Percentiles rank a stretch among this genome's conserved stretches.
Conservation (phyloP, 2,329 filamentous ascomycete genomes). For the Sarocladium oryzae region DNA sequence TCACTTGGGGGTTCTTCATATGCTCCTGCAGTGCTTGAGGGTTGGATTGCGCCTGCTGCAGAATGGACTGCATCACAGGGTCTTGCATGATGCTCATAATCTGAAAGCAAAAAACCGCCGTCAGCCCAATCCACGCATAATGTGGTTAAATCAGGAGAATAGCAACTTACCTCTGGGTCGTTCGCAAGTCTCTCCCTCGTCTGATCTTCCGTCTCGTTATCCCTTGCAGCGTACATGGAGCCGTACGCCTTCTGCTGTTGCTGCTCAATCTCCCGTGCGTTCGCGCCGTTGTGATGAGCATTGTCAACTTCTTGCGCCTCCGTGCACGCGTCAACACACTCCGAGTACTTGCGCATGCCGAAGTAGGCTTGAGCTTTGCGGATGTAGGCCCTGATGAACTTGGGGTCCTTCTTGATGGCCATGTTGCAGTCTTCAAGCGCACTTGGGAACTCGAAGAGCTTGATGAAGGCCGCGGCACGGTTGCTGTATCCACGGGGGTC, state of each 20-base stretch:
- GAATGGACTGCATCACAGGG: constrained; percentile 94
- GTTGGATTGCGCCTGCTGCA: constrained; percentile 92
- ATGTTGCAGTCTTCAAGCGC: constrained; percentile 88
- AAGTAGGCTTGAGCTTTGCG: constrained; percentile 94
- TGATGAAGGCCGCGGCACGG: constrained; percentile 93
- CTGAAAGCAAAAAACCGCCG: constrained; percentile 29
- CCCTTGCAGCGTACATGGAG: constrained; percentile 83
- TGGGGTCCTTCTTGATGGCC: constrained; percentile 83
- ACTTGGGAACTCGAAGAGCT: constrained; percentile 90
- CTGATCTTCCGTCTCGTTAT: constrained; percentile 94
- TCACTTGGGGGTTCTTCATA: constrained; percentile 86
- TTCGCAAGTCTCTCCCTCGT: constrained; percentile 84
- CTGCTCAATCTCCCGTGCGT: constrained; percentile 84
- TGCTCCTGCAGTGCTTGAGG: constrained; percentile 91
- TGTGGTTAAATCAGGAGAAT: too few species aligned
- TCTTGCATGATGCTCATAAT: constrained; percentile 91
- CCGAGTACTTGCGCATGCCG: constrained; percentile 97
- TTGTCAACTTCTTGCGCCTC: constrained; percentile 74
- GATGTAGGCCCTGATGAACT: constrained; percentile 93
- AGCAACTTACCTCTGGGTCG: constrained; percentile 86
- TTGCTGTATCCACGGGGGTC: constrained; percentile 96
- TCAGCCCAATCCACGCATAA: too few species aligned
- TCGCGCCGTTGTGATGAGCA: constrained; percentile 62
- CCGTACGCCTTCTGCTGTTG: constrained; percentile 89
- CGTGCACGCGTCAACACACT: constrained; percentile 81